Evolutionary conservation across 2,329 filamentous ascomycete species (phyloP).

Genomic region (Clarireedia homoeocarpa): DNA sequence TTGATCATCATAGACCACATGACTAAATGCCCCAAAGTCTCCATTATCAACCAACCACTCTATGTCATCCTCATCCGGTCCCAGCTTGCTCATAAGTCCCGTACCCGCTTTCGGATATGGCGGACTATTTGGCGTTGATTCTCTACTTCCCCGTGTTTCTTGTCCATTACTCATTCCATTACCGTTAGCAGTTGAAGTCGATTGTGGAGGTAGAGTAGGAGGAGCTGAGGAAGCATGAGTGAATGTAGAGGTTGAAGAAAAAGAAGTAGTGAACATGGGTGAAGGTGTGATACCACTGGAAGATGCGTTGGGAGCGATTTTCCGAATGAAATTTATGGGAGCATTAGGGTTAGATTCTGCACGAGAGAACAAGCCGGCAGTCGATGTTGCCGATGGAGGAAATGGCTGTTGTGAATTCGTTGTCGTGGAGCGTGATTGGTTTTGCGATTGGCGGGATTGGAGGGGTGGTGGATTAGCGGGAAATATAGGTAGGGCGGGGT

Average conservation of each 20-base stretch:
- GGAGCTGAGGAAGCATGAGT: conserved; percentile 32
- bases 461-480: conserved; percentile 26
- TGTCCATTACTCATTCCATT: conserved; percentile 22
- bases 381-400: conserved; percentile 27
- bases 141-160: conserved; percentile 31
- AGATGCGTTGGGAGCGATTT: conserved; percentile 22
- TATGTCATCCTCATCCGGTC: conserved; percentile 49
- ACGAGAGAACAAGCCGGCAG: conserved; percentile 29
- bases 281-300: not conserved
- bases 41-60: conserved; percentile 53
- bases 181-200: not conserved
- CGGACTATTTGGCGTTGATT: conserved; percentile 48
- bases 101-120: conserved; percentile 57
- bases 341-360: conserved; percentile 32
- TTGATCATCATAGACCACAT: conserved; percentile 25
- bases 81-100: conserved; percentile 45
- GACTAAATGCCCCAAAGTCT: conserved; percentile 30
- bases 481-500: conserved; percentile 62
- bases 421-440: conserved; percentile 16
- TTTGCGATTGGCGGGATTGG: conserved; percentile 6
- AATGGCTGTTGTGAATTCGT: conserved; percentile 23
- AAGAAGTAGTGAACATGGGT: conserved; percentile 19
- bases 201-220: conserved; percentile 17
- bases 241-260: conserved; percentile 53
- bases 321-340: conserved; percentile 34